Evolutionary conservation across 805 yeast species (phyloP).

Genomic region (Monosporozyma aerobia): DNA sequence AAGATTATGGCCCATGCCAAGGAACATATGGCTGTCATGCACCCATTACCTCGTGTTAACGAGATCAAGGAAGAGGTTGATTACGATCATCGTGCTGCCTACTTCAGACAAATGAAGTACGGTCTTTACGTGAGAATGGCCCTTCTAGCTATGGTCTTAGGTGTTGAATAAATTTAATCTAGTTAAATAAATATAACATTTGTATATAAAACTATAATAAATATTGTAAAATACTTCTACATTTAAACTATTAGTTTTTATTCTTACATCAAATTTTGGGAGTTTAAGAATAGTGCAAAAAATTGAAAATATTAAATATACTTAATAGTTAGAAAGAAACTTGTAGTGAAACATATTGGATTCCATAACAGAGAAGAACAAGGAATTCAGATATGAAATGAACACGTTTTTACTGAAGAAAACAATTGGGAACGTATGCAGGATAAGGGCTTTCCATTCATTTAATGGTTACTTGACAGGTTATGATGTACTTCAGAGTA

Average conservation of each 20-base stretch:
- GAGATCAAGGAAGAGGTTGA: conserved; percentile 98
- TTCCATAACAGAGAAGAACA: background rate
- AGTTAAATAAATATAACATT: background rate
- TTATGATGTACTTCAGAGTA: background rate
- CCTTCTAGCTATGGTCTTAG: conserved; percentile 92
- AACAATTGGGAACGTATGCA: background rate
- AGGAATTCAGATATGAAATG: background rate
- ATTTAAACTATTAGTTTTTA: background rate
- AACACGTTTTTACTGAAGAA: background rate
- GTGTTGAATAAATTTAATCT: conserved; percentile 64
- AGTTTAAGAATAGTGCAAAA: background rate
- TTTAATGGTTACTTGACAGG: background rate
- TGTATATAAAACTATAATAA: background rate
- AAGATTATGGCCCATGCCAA: conserved; percentile 84
- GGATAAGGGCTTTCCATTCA: background rate
- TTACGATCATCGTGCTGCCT: conserved; percentile 98
- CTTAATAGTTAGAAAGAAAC: background rate
- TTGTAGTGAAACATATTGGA: background rate
- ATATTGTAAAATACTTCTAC: background rate
- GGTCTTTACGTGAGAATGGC: conserved; percentile 99
- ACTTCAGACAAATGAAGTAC: conserved; percentile 98
- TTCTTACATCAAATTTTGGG: background rate
- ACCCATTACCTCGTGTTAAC: conserved; percentile 94
- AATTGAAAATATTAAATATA: background rate
- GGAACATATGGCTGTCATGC: conserved; percentile 98